Percentiles rank a stretch among this genome's conserved stretches.
Evolutionary conservation across 768 basidiomycete species (phyloP).

Genomic region (Saitozyma podzolica): DNA sequence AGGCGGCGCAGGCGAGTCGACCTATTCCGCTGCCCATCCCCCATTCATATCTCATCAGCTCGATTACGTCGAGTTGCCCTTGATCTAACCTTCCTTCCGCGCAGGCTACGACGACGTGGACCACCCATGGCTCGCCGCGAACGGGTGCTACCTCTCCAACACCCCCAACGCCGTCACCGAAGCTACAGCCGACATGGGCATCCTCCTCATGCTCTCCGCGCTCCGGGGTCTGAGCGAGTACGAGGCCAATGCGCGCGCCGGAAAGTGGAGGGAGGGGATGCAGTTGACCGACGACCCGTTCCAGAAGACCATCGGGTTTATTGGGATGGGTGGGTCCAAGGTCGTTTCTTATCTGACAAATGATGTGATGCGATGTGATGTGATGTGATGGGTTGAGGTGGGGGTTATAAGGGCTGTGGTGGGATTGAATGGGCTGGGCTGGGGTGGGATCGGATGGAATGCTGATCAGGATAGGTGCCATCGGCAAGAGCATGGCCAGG

Average conservation of each 20-base stretch:
- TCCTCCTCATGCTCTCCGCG: constrained; percentile 25
- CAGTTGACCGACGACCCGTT: constrained; percentile 26
- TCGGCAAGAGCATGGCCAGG: constrained; percentile 26
- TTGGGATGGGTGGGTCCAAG: constrained; percentile 36
- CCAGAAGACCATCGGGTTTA: constrained; percentile 17
- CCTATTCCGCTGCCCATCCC: too few relatives aligned
- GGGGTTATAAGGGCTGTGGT: too few relatives aligned
- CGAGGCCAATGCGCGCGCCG: constrained; percentile 15
- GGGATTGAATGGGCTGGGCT: not conserved
- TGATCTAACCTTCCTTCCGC: not conserved
- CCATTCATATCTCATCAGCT: too few relatives aligned
- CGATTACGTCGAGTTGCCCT: too few relatives aligned
- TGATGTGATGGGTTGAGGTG: constrained; percentile 53
- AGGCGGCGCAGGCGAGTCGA: constrained; percentile 12
- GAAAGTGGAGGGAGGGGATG: constrained; percentile 23
- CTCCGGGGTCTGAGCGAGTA: constrained; percentile 18
- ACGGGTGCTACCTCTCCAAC: constrained; percentile 31
- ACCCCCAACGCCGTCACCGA: constrained; percentile 35
- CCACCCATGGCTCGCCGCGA: constrained; percentile 12
- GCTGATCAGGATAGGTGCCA: constrained; percentile 24
- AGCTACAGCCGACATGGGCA: constrained; percentile 31
- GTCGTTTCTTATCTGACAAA: constrained; percentile 60
- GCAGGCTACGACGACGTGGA: constrained; percentile 31
- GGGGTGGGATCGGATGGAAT: too few relatives aligned
- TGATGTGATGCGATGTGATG: constrained; percentile 36